These are phyloP conservation scores for Rhodamnia rubescens DNA, from an alignment of 345 rosid genomes.

Conservation along the genomic window DNA sequence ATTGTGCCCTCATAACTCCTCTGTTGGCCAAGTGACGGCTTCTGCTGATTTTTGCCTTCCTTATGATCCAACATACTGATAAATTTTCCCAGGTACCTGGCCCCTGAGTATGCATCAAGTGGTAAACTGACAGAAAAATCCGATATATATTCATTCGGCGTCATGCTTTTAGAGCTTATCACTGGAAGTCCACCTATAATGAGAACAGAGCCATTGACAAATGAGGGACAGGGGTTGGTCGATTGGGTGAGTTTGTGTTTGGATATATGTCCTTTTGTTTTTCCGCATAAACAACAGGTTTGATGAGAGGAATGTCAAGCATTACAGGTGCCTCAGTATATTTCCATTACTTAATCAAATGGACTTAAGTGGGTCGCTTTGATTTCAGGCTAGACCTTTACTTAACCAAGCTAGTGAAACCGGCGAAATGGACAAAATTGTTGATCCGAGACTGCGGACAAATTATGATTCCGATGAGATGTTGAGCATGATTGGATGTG, in stretches of 20 bases:
- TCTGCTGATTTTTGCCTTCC: not conserved
- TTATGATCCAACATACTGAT: not conserved
- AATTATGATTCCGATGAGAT: conserved; percentile 37
- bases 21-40: not conserved
- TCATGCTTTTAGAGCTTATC: conserved; percentile 70
- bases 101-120: conserved; percentile 80
- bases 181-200: conserved; percentile 55
- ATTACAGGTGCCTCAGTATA: not conserved
- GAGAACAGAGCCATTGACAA: conserved; percentile 23
- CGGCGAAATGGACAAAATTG: conserved; percentile 23
- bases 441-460: conserved; percentile 39
- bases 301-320: not conserved
- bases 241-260: conserved; percentile 43
- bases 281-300: not conserved
- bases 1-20: not conserved
- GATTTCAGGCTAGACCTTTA: conserved; percentile 53
- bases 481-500: conserved; percentile 56
- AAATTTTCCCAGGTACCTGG: conserved; percentile 41
- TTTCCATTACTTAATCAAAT: not conserved
- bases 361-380: not conserved
- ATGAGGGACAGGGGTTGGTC: conserved; percentile 53
- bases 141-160: conserved; percentile 69
- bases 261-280: not conserved
- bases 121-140: conserved; percentile 74
- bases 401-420: conserved; percentile 32